These are phyloP conservation scores for Spergularia bocconei DNA, from an alignment of 148 eudicot species.

Conservation along the genomic window DNA sequence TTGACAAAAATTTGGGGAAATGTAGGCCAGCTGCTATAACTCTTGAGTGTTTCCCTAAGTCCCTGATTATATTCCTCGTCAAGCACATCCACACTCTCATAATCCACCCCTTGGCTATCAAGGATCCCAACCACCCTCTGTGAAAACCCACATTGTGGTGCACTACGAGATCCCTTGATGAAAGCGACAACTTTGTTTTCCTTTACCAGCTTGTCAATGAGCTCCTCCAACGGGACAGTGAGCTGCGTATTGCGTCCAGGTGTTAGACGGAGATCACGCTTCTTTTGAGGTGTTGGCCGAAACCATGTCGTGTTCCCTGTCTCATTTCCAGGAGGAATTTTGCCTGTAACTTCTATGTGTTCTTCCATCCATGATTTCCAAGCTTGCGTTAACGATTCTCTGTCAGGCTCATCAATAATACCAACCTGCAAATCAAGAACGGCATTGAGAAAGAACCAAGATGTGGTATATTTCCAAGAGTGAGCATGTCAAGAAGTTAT, in stretches of 20 bases:
- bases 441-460: background rate
- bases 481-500: background rate
- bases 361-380: slow-evolving; percentile 99
- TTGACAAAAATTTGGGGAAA: slow-evolving; percentile 88
- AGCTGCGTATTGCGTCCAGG: slow-evolving; percentile 78
- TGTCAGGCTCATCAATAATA: slow-evolving; percentile 65
- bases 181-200: slow-evolving; percentile 96
- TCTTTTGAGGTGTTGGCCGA: slow-evolving; percentile 65
- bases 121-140: slow-evolving; percentile 83
- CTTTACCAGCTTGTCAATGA: slow-evolving; percentile 77
- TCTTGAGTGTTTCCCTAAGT: slow-evolving; percentile 75
- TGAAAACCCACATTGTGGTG: slow-evolving; percentile 91
- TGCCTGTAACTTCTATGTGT: slow-evolving; percentile 74
- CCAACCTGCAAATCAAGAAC: slow-evolving; percentile 47
- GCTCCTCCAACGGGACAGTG: slow-evolving; percentile 78
- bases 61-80: slow-evolving; percentile 82
- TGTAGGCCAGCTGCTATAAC: slow-evolving; percentile 94
- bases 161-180: slow-evolving; percentile 85
- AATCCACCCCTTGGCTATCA: slow-evolving; percentile 71
- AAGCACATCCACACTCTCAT: slow-evolving; percentile 88
- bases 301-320: slow-evolving; percentile 85
- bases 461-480: background rate
- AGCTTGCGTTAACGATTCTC: slow-evolving; percentile 75
- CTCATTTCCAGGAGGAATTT: slow-evolving; percentile 87
- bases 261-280: slow-evolving; percentile 74